These are phyloP conservation scores for Globisporangium canariense DNA, from an alignment of 352 stramenopile species.

Conservation along the genomic window DNA sequence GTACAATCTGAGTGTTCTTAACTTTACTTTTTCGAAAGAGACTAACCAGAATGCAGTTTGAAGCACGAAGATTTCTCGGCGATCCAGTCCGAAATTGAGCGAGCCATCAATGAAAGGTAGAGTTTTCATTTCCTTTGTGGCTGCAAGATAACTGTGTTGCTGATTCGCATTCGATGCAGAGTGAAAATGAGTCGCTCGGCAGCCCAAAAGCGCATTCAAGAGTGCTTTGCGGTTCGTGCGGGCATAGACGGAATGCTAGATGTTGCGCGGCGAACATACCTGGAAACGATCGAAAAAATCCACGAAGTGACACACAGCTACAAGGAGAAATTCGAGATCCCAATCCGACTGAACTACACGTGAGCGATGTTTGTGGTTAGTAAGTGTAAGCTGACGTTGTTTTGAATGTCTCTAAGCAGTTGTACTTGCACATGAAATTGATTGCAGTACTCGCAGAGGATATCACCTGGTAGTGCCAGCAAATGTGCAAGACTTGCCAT, in stretches of 20 bases:
- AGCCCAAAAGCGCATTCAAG: conserved; percentile 82
- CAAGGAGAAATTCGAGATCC: conserved; percentile 64
- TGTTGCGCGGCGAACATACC: conserved; percentile 71
- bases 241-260: conserved; percentile 87
- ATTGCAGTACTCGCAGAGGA: conserved; percentile 45
- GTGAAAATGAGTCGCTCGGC: conserved; percentile 62
- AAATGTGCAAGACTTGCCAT: conserved; percentile 54
- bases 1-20: conserved; percentile 19
- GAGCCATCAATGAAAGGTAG: conserved; percentile 76
- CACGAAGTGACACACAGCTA: conserved; percentile 71
- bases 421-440: conserved; percentile 6
- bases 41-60: conserved; percentile 28
- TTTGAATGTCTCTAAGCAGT: neutral
- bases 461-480: conserved; percentile 68
- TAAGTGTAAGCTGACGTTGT: neutral
- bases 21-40: neutral
- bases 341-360: conserved; percentile 77
- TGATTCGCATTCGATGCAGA: conserved; percentile 22
- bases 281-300: conserved; percentile 83
- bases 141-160: neutral
- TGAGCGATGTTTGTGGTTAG: conserved; percentile 22
- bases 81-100: conserved; percentile 62
- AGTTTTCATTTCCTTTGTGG: neutral
- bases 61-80: conserved; percentile 45
- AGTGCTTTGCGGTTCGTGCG: conserved; percentile 76